Conservation (phyloP, 257 asterid genomes). For the Galeopsis tetrahit region DNA sequence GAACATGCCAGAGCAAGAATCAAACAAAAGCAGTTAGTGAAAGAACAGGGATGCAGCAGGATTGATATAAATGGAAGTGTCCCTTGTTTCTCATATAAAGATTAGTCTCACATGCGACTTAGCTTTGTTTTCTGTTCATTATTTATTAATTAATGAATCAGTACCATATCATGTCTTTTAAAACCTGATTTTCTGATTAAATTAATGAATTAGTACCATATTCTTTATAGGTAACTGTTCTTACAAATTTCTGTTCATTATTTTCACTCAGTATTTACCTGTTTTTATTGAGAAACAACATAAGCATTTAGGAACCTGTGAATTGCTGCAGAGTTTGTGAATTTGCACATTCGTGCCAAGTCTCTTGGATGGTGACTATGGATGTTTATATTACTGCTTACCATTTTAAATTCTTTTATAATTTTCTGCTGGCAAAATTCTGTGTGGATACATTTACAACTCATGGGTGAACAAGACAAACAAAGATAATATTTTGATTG, state of each 20-base stretch:
- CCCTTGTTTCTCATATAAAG: conserved; percentile 46
- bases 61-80: conserved; percentile 60
- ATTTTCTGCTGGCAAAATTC: not conserved
- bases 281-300: conserved; percentile 3
- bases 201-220: not conserved
- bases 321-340: conserved; percentile 7
- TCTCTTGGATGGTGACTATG: conserved; percentile 3
- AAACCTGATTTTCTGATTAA: conserved; percentile 5
- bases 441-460: not conserved
- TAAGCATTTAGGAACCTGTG: conserved; percentile 4
- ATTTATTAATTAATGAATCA: too few relatives aligned
- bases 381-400: not conserved
- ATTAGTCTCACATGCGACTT: conserved; percentile 42
- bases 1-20: conserved; percentile 52
- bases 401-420: not conserved
- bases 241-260: conserved; percentile 1
- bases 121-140: too few relatives aligned
- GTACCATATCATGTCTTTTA: not conserved
- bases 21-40: conserved; percentile 44
- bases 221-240: not conserved
- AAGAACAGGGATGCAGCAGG: conserved; percentile 70
- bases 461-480: conserved; percentile 17
- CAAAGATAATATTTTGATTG: conserved; percentile 28
- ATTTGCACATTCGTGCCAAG: not conserved
- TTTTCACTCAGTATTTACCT: conserved; percentile 7